Conservation (phyloP, 441 rosid species). For the Erysimum pusillum region DNA sequence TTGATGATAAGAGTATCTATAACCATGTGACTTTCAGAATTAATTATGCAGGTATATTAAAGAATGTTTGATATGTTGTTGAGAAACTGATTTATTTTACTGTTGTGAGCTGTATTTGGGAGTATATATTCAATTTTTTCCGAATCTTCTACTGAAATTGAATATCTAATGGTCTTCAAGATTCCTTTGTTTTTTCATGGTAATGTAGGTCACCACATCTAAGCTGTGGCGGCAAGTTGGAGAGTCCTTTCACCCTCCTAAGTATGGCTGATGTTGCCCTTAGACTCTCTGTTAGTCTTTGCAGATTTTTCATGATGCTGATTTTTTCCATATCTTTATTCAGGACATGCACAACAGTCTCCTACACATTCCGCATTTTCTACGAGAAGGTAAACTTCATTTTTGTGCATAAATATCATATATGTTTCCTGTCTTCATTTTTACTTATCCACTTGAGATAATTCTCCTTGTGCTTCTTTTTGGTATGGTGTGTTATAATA, state of each 20-base stretch:
- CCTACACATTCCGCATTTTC: constrained; percentile 93
- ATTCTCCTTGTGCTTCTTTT: constrained; percentile 23
- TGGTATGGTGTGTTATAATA: constrained; percentile 24
- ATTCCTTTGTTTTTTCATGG: constrained; percentile 36
- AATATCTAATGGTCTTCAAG: constrained; percentile 16
- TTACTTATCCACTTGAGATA: constrained; percentile 19
- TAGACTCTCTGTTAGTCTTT: constrained; percentile 31
- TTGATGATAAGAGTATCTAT: constrained; percentile 20
- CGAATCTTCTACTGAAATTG: constrained; percentile 32
- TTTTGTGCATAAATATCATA: constrained; percentile 27
- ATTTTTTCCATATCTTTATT: constrained; percentile 32
- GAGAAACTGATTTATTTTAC: constrained; percentile 15
- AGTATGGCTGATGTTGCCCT: constrained; percentile 56
- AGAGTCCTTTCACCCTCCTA: constrained; percentile 94
- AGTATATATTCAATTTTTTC: constrained; percentile 9
- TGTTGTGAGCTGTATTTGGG: constrained; percentile 9
- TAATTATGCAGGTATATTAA: constrained; percentile 15
- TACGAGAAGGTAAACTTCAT: constrained; percentile 79
- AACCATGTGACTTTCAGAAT: constrained; percentile 29
- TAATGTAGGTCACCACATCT: constrained; percentile 77
- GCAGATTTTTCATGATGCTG: constrained; percentile 10
- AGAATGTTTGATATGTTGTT: constrained; percentile 31
- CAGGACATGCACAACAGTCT: constrained; percentile 96
- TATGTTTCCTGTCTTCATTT: constrained; percentile 3
- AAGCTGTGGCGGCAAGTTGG: constrained; percentile 97